Evolutionary conservation across 495 filamentous ascomycete species (phyloP), one percentile per base, ranked within the genome.

Genomic region (Hypoxylon perforatum): DNA sequence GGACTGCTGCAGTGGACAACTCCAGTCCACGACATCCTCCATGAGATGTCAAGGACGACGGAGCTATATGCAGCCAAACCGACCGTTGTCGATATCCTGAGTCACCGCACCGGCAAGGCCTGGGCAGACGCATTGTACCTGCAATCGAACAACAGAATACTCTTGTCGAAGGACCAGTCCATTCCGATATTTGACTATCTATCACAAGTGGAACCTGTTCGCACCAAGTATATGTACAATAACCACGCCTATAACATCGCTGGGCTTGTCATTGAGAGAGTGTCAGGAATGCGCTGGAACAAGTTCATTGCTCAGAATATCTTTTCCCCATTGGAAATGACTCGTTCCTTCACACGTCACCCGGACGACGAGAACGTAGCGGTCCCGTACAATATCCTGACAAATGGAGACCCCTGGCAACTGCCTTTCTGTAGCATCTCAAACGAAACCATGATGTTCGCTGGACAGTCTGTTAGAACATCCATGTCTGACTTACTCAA

Each of bases 21-120:
- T 48, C 45, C 45, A 48, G 45, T 48, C 3, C 45, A 21, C 17
- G 17, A 12, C 9, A 48, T 48, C 3, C 45, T 48, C 19, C 45
- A 7, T 3, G 45, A 48, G 18, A 22, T 48, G 18, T 25, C 11
- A 12, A 9, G 25, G 4, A 48, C 18, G 1, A 48, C 11, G 4
- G 18, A 48, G 25, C 25, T 48, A 4, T 12, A 22, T 18, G 25
- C 15, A 48, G 45, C 19, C 9, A 25, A 48, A 25, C 45, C 19
- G 19, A 48, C 45, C 11, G 45, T 48, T 19, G 8, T 22, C 19
- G 45, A 48, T 48, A 19, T 48, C 45, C 18, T 48, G 17, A 22
- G 14, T 25, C 45, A 48, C 17, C 45, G 17, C 18, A 11, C 45
- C 3, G 45, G 45, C 9, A 48, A 22, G 45, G 45, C 45, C 3